Percentiles rank a stretch among this genome's conserved stretches.
Evolutionary conservation across 345 rosid species (phyloP).

Genomic region (Bretschneidera sinensis): DNA sequence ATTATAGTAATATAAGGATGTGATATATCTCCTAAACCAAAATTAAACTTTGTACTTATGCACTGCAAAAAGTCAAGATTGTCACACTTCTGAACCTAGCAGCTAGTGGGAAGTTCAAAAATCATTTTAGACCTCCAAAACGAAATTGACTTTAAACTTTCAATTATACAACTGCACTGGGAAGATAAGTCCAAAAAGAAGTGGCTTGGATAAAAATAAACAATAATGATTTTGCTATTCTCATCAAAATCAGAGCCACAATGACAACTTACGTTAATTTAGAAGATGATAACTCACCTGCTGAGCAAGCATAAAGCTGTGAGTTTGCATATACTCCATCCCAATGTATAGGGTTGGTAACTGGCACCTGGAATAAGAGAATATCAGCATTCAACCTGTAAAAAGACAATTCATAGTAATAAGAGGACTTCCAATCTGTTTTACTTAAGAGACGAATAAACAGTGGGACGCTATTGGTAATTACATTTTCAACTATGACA

Average conservation of each 20-base stretch:
- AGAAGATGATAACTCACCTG: conserved; percentile 52
- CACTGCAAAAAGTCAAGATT: too few relatives aligned
- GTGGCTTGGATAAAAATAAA: too few relatives aligned
- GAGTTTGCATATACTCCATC: conserved; percentile 98
- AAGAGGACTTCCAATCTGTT: conserved; percentile 41
- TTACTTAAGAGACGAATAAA: conserved; percentile 10
- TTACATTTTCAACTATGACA: background rate
- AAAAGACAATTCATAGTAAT: conserved; percentile 45
- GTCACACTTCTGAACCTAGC: too few relatives aligned
- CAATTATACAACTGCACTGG: background rate
- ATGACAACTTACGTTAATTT: conserved; percentile 2
- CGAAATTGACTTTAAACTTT: background rate
- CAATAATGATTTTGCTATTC: background rate
- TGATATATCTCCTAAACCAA: too few relatives aligned
- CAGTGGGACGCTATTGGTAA: background rate
- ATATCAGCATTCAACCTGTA: conserved; percentile 70
- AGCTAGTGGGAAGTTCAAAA: background rate
- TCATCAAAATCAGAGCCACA: background rate
- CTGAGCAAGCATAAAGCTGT: conserved; percentile 95
- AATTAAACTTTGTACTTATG: too few relatives aligned
- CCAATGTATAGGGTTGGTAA: conserved; percentile 92
- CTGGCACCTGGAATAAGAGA: conserved; percentile 94
- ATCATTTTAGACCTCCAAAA: background rate
- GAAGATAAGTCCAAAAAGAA: background rate
- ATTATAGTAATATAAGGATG: too few relatives aligned